Evolutionary conservation across 257 asterid species (phyloP).

Genomic region (Echites panduratus): DNA sequence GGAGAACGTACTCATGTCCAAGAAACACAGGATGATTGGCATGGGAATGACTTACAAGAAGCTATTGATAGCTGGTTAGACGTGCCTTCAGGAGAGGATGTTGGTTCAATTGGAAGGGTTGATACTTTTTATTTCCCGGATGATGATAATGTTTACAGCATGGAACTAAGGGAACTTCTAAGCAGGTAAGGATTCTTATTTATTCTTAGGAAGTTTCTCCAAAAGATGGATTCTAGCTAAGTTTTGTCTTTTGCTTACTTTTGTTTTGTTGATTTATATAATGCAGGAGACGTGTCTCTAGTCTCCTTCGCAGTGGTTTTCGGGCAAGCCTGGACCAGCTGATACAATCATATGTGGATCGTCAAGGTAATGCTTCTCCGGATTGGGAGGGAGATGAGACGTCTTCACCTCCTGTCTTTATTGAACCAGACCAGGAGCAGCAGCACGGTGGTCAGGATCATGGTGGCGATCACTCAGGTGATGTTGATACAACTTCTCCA

Average conservation of each 20-base stretch:
- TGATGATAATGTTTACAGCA: slow-evolving; percentile 51
- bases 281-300: slow-evolving; percentile 80
- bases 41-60: slow-evolving; percentile 46
- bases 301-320: slow-evolving; percentile 76
- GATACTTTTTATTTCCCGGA: slow-evolving; percentile 40
- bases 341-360: slow-evolving; percentile 60
- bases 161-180: slow-evolving; percentile 77
- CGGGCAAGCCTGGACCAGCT: slow-evolving; percentile 66
- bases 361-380: slow-evolving; percentile 52
- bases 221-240: not conserved
- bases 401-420: slow-evolving; percentile 38
- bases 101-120: slow-evolving; percentile 33
- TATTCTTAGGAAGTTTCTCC: not conserved
- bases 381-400: slow-evolving; percentile 54
- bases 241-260: not conserved
- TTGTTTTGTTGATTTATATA: slow-evolving; percentile 1
- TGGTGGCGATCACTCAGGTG: slow-evolving; percentile 25
- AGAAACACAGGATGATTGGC: slow-evolving; percentile 56
- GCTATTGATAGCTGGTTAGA: slow-evolving; percentile 65
- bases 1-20: slow-evolving; percentile 37
- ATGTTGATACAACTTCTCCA: slow-evolving; percentile 32
- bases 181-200: slow-evolving; percentile 44
- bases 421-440: slow-evolving; percentile 44
- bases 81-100: slow-evolving; percentile 50
- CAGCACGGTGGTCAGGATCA: slow-evolving; percentile 24